Conservation (phyloP, 2,329 filamentous ascomycete genomes). For the Amauroascus verrucosus region DNA sequence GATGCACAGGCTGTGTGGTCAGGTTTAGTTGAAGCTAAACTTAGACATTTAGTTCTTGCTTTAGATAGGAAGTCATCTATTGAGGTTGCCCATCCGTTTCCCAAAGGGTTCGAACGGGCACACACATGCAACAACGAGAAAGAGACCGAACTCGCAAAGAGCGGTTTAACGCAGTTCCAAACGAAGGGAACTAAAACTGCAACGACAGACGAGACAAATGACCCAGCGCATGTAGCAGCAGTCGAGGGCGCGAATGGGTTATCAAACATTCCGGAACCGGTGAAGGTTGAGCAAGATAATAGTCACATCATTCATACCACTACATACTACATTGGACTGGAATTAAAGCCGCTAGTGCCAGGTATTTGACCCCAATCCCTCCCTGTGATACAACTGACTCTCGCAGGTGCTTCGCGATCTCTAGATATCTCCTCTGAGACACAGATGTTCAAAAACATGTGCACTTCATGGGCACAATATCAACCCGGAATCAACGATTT, state of each 20-base stretch:
- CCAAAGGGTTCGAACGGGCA: constrained; percentile 77
- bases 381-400: constrained; percentile 25
- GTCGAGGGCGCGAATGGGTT: constrained; percentile 36
- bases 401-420: constrained; percentile 36
- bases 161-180: constrained; percentile 53
- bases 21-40: constrained; percentile 85
- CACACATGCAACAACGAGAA: constrained; percentile 58
- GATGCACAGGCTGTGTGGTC: constrained; percentile 81
- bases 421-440: constrained; percentile 61
- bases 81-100: constrained; percentile 77
- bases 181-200: constrained; percentile 43
- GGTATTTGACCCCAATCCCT: constrained; percentile 43
- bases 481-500: constrained; percentile 66
- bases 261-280: constrained; percentile 29
- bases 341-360: constrained; percentile 60
- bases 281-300: constrained; percentile 31
- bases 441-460: constrained; percentile 74
- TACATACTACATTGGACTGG: constrained; percentile 87
- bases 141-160: constrained; percentile 52
- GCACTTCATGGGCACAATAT: constrained; percentile 65
- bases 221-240: constrained; percentile 41
- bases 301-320: constrained; percentile 63
- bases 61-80: constrained; percentile 74
- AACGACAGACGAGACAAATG: constrained; percentile 43
- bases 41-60: constrained; percentile 71